Evolutionary conservation across 129 eudicot species (phyloP), one percentile per base, ranked within the genome.

Genomic region (Chrysanthemum seticuspe): DNA sequence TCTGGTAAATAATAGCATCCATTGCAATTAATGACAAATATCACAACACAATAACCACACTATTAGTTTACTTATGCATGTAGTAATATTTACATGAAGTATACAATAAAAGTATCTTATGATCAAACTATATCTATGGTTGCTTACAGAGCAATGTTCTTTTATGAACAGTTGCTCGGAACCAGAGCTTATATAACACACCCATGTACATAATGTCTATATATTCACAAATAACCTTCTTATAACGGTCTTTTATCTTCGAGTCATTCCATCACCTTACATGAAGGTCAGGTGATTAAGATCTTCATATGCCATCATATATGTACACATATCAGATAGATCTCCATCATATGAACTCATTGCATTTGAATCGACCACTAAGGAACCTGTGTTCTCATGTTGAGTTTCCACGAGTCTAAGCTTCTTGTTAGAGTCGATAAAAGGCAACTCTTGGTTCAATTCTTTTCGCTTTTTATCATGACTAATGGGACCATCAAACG

Each of bases 121-220:
- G 63, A 21, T 48, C 56, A 52, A 40, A 52, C 47, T 66, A 67
- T 72, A 67, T 72, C 55, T 18, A 53, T 4, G 82, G 82, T 73
- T 77, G 85, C 82, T 61, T 52, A 29, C 79, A 36, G 71, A 76
- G 78, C 85, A 66, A 51, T 18, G 25, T 44, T 60, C 1, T 6
- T 14, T 45, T 21, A 19, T 23, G 16, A 54, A 18, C 56, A 3
- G 13, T 67, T 81, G 78, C 75, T 72, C 10, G 12, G 50, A 18
- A 67, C 75, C 68, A 11, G 21, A 59, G 51, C 70, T 70, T 45
- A 29, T 80, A 72, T 9, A 50, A 57, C 71, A 65, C 63, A 65
- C 71, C 25, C 8, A 55, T 80, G 44, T 56, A 76, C 45, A 65
- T 31, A 36, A 18, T 10, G 2, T 36, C 21, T 48, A 47, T 44